phyloP scores from a whole-genome alignment of 73 alveolate genomes.

The Paramecium octaurelia region DNA sequence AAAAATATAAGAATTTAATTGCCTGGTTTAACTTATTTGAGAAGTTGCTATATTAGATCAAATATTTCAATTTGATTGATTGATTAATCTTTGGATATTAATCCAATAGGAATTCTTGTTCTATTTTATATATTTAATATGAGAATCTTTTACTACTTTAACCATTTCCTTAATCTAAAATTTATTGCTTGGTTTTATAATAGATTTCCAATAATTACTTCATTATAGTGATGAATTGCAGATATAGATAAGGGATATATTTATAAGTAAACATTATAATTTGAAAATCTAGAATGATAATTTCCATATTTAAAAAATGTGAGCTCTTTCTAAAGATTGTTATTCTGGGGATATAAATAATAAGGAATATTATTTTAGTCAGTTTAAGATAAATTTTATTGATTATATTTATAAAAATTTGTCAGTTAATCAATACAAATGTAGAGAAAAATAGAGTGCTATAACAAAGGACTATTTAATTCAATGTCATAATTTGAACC shows the following conservation, averaged over 20 bases:
- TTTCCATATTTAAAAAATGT: too few relatives aligned
- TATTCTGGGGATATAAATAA: not conserved
- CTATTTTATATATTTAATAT: not conserved
- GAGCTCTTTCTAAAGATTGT: too few relatives aligned
- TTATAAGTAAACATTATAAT: too few relatives aligned
- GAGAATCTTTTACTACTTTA: not conserved
- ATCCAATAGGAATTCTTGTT: too few relatives aligned
- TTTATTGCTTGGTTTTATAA: too few relatives aligned
- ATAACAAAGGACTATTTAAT: slow-evolving; percentile 11
- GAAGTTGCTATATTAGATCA: not conserved
- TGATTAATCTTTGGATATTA: not conserved
- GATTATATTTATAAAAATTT: slow-evolving; percentile 17
- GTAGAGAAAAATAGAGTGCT: slow-evolving; percentile 15
- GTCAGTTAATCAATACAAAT: slow-evolving; percentile 43
- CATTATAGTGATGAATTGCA: too few relatives aligned
- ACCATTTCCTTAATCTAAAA: too few relatives aligned
- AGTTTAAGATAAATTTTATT: not conserved
- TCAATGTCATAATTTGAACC: slow-evolving; percentile 37
- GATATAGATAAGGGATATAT: too few relatives aligned
- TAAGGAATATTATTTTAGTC: not conserved
- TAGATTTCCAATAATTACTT: too few relatives aligned
- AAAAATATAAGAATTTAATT: too few relatives aligned
- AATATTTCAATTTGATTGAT: not conserved
- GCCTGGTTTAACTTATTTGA: not conserved
- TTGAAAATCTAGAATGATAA: too few relatives aligned